These are phyloP conservation scores for Aspergillus sp. DNA, from an alignment of 2,329 filamentous ascomycete genomes.

Conservation along the genomic window DNA sequence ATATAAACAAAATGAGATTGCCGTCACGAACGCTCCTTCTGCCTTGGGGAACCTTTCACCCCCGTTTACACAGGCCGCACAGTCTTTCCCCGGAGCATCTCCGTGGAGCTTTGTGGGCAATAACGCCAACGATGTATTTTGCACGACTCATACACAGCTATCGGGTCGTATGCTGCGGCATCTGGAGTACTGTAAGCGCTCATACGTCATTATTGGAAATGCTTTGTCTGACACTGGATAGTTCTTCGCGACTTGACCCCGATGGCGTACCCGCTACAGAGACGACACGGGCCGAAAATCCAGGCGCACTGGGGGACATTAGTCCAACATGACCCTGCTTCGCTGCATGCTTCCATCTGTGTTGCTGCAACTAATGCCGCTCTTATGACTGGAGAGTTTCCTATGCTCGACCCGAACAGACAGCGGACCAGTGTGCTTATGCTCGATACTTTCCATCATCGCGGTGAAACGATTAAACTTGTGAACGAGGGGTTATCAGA, in stretches of 20 bases:
- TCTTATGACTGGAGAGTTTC: constrained; percentile 27
- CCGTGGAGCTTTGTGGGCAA: constrained; percentile 25
- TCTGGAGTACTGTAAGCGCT: constrained; percentile 30
- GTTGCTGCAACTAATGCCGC: constrained; percentile 33
- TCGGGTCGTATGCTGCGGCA: constrained; percentile 34
- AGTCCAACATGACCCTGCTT: constrained; percentile 31
- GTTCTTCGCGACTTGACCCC: constrained; percentile 33
- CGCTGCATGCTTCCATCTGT: constrained; percentile 33
- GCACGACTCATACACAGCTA: constrained; percentile 29
- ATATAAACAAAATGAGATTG: no score
- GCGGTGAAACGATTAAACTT: constrained; percentile 34
- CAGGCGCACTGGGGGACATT: constrained; percentile 32
- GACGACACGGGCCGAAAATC: constrained; percentile 27
- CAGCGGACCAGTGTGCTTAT: constrained; percentile 25
- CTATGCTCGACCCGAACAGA: constrained; percentile 27
- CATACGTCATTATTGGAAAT: not conserved
- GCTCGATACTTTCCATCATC: constrained; percentile 33
- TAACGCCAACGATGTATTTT: constrained; percentile 32
- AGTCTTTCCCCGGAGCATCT: constrained; percentile 5
- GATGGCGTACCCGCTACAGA: constrained; percentile 31
- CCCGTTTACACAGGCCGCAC: constrained; percentile 2
- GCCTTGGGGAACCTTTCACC: no score
- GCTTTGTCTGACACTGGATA: constrained; percentile 11
- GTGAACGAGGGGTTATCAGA: constrained; percentile 35
- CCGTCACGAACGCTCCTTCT: no score